Conservation (phyloP, 257 asterid species). For the Nicotiana sylvestris region DNA sequence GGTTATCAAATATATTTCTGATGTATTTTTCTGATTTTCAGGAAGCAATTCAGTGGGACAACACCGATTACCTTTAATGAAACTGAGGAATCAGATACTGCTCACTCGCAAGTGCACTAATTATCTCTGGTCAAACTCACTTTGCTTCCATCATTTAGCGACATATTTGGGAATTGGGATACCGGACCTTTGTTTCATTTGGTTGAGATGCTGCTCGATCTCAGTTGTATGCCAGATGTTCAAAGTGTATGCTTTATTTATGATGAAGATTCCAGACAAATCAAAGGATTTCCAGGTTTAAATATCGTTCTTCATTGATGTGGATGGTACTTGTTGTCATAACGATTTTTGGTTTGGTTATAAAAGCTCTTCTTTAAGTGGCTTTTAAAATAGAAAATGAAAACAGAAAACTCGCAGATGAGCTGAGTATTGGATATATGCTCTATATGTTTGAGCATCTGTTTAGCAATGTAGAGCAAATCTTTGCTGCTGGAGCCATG, state of each 20-base stretch:
- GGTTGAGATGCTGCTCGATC: conserved; percentile 6
- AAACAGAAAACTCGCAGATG: too few species aligned
- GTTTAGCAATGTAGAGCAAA: background rate
- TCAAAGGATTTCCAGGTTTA: background rate
- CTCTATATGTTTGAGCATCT: background rate
- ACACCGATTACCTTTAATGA: conserved; percentile 33
- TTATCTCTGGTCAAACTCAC: conserved; percentile 9
- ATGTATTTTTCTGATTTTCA: conserved; percentile 19
- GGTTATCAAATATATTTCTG: background rate
- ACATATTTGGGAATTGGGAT: background rate
- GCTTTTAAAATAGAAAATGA: background rate
- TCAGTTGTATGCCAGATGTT: background rate
- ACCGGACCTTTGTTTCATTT: background rate
- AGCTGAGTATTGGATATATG: background rate
- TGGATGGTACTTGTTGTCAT: background rate
- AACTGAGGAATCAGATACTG: conserved; percentile 56
- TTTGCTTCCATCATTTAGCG: background rate
- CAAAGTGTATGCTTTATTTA: background rate
- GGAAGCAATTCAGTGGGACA: conserved; percentile 33
- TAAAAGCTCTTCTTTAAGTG: background rate
- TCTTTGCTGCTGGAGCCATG: too few species aligned
- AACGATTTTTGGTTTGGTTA: background rate
- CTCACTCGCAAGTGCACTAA: conserved; percentile 46
- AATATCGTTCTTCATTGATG: background rate
- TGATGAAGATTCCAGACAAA: background rate